Percentiles rank a stretch among this genome's conserved stretches.
phyloP scores from a whole-genome alignment of 2,329 filamentous ascomycete genomes.

The Cladophialophora psammophila region DNA sequence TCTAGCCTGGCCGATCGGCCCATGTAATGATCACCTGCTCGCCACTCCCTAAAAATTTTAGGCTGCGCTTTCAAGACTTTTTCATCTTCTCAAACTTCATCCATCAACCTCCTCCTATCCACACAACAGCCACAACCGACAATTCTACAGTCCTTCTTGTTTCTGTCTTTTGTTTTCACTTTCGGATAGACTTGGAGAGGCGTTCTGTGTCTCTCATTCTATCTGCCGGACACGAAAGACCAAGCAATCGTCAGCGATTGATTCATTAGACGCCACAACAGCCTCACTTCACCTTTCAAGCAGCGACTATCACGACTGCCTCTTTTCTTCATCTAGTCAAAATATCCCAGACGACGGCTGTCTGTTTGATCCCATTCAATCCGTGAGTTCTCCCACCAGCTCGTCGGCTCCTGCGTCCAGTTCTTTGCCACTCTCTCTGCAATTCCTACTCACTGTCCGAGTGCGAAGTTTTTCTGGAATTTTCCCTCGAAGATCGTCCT shows the following conservation, averaged over 20 bases:
- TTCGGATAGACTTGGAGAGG: slow-evolving; percentile 44
- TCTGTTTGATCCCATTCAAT: slow-evolving; percentile 9
- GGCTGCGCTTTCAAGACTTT: slow-evolving; percentile 35
- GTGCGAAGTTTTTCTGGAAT: slow-evolving; percentile 10
- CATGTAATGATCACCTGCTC: slow-evolving; percentile 10
- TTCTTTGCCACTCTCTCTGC: not conserved
- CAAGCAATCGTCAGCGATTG: slow-evolving; percentile 14
- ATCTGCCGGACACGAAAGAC: slow-evolving; percentile 40
- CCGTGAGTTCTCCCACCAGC: slow-evolving; percentile 23
- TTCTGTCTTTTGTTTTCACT: slow-evolving; percentile 40
- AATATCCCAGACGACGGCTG: not conserved
- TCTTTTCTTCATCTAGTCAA: slow-evolving; percentile 8
- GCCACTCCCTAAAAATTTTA: slow-evolving; percentile 31
- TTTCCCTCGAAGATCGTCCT: not conserved
- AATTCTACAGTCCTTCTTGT: slow-evolving; percentile 35
- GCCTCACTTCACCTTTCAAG: slow-evolving; percentile 27
- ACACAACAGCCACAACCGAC: slow-evolving; percentile 26
- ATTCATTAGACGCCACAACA: slow-evolving; percentile 26
- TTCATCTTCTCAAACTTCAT: slow-evolving; percentile 27
- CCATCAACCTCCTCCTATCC: slow-evolving; percentile 27
- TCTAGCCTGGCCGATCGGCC: slow-evolving; percentile 9
- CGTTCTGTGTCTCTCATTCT: slow-evolving; percentile 41
- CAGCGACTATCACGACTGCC: slow-evolving; percentile 18
- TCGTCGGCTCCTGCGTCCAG: not conserved
- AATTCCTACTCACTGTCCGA: not conserved